Percentiles rank a stretch among this genome's conserved stretches.
These are phyloP conservation scores for Solidago caesia DNA, from an alignment of 129 eudicot genomes.

Conservation along the genomic window DNA sequence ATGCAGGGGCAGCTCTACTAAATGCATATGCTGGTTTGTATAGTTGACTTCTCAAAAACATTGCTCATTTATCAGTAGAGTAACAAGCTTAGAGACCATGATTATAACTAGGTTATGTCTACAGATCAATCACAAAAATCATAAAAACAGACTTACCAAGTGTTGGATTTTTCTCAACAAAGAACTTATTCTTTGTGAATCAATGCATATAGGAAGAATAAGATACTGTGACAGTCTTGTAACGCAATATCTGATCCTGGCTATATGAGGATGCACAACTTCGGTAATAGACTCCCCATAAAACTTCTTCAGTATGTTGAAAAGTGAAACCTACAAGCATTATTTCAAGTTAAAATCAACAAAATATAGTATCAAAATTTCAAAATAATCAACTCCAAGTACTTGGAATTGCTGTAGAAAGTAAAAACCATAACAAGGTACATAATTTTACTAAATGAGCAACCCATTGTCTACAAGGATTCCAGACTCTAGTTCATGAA, in stretches of 20 bases:
- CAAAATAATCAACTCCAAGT: too few species aligned
- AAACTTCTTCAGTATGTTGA: slow-evolving; percentile 91
- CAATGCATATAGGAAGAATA: slow-evolving; percentile 96
- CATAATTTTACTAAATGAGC: too few species aligned
- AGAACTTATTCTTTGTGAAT: slow-evolving; percentile 90
- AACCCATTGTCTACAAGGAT: too few species aligned
- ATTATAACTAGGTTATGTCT: background rate
- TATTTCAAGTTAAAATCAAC: too few species aligned
- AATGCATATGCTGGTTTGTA: too few species aligned
- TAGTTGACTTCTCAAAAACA: background rate
- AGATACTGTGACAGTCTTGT: slow-evolving; percentile 82
- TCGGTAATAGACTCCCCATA: slow-evolving; percentile 92
- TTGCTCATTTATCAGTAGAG: background rate
- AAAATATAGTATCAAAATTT: too few species aligned
- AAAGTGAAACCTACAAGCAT: slow-evolving; percentile 74
- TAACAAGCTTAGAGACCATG: background rate
- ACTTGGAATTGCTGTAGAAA: too few species aligned
- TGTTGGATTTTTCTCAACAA: slow-evolving; percentile 95
- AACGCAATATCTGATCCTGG: slow-evolving; percentile 95
- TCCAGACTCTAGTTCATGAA: too few species aligned
- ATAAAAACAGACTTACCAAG: slow-evolving; percentile 58
- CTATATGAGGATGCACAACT: slow-evolving; percentile 92
- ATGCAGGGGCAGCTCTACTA: too few species aligned
- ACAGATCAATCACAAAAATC: background rate
- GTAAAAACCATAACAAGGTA: too few species aligned